Percentiles rank a stretch among this genome's conserved stretches.
Conservation (phyloP, 306 rosid species). For the Quercus ilex region DNA sequence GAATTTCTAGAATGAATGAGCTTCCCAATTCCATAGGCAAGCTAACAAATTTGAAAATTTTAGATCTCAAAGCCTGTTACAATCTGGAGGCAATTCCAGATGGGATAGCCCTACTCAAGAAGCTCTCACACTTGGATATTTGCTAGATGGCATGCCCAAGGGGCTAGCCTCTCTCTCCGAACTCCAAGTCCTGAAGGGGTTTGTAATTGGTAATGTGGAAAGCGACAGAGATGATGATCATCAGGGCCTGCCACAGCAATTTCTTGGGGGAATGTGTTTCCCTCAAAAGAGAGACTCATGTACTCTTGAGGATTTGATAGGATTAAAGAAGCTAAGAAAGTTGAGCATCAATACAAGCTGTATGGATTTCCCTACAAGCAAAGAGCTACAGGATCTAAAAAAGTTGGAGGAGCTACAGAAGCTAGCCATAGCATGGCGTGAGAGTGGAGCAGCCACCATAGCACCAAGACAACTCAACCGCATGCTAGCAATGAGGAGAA, state of each 20-base stretch:
- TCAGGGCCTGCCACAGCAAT: too few species aligned
- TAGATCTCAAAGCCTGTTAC: slow-evolving; percentile 36
- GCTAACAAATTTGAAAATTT: slow-evolving; percentile 11
- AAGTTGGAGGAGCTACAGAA: neutral
- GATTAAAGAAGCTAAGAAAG: neutral
- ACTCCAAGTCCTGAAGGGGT: slow-evolving; percentile 28
- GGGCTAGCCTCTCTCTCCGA: slow-evolving; percentile 4
- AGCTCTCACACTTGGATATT: slow-evolving; percentile 31
- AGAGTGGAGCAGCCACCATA: neutral
- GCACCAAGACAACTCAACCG: neutral
- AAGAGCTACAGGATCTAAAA: neutral
- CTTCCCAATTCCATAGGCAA: slow-evolving; percentile 4
- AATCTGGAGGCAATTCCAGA: slow-evolving; percentile 32
- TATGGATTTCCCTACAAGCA: too few species aligned
- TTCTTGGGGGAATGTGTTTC: too few species aligned
- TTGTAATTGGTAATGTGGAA: neutral
- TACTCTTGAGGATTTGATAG: neutral
- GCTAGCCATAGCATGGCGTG: slow-evolving; percentile 9
- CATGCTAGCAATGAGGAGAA: neutral
- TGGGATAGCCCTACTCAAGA: neutral
- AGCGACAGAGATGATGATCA: neutral
- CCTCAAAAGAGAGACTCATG: neutral
- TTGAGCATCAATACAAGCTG: slow-evolving; percentile 14
- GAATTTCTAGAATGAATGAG: slow-evolving; percentile 15
- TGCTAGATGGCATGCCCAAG: slow-evolving; percentile 28